These are phyloP conservation scores for Candida hungchunana DNA, from an alignment of 805 yeast species.

Conservation along the genomic window DNA sequence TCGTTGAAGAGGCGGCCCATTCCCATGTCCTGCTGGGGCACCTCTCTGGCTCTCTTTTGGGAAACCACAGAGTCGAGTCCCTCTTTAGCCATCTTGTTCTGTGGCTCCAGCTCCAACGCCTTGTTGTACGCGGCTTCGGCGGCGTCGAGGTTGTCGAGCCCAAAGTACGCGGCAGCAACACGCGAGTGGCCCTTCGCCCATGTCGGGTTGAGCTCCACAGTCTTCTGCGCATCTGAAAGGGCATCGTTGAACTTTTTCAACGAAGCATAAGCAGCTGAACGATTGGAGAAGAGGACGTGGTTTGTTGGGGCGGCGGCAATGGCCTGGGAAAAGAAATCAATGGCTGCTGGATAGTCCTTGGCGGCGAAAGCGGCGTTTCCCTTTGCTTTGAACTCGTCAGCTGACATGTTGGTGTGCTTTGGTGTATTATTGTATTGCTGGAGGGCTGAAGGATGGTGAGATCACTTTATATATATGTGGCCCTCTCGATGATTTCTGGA, in stretches of 20 bases:
- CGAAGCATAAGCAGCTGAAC: constrained; percentile 90
- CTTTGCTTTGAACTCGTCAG: constrained; percentile 80
- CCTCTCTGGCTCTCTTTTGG: constrained; percentile 45
- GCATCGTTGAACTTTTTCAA: constrained; percentile 71
- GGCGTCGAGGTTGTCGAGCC: constrained; percentile 74
- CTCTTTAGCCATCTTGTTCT: constrained; percentile 80
- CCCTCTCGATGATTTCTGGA: no score
- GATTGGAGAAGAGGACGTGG: constrained; percentile 88
- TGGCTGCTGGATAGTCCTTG: constrained; percentile 77
- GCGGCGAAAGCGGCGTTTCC: constrained; percentile 92
- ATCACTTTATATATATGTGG: no score
- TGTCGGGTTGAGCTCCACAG: constrained; percentile 71
- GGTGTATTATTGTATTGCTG: neutral
- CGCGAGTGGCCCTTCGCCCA: constrained; percentile 98
- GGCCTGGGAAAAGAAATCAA: constrained; percentile 78
- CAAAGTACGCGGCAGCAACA: constrained; percentile 88
- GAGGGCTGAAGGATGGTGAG: no score
- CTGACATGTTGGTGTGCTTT: constrained; percentile 37
- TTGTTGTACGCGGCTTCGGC: constrained; percentile 70
- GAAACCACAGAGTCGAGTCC: constrained; percentile 71
- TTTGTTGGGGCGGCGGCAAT: constrained; percentile 85
- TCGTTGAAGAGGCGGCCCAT: constrained; percentile 74
- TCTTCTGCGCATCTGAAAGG: constrained; percentile 76
- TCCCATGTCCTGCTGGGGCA: constrained; percentile 58
- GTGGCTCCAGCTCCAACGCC: constrained; percentile 76